These are phyloP conservation scores for Diaporthe sp. DNA, from an alignment of 2,329 filamentous ascomycete genomes.

Conservation along the genomic window DNA sequence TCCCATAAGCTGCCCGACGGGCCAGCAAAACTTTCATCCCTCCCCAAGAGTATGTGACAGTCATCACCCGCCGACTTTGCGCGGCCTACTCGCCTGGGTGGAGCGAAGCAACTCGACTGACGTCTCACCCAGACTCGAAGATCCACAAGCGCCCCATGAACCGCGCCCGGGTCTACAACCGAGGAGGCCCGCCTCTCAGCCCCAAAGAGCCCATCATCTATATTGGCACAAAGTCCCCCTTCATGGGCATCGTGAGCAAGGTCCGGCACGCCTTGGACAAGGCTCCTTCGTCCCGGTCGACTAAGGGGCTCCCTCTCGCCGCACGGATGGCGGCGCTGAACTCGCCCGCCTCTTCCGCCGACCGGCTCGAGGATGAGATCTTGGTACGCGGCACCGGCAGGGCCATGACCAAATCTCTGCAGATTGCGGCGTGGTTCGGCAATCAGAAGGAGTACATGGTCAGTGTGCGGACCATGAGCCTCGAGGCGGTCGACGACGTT, in stretches of 20 bases:
- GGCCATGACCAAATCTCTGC: conserved; percentile 72
- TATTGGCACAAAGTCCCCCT: conserved; percentile 72
- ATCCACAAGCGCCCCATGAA: conserved; percentile 61
- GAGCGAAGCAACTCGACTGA: conserved; percentile 35
- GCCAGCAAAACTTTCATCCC: conserved; percentile 47
- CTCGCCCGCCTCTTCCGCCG: conserved; percentile 40
- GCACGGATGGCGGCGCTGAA: conserved; percentile 57
- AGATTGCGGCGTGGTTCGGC: conserved; percentile 73
- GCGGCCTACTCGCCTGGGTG: too few species aligned
- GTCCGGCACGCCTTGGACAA: conserved; percentile 71
- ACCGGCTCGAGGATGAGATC: conserved; percentile 48
- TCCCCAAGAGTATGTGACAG: conserved; percentile 44
- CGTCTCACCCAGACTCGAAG: conserved; percentile 51
- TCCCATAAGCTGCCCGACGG: conserved; percentile 35
- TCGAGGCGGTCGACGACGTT: conserved; percentile 76
- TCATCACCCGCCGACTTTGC: not conserved
- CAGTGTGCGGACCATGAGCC: conserved; percentile 68
- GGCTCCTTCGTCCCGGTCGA: conserved; percentile 55
- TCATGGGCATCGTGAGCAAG: conserved; percentile 75
- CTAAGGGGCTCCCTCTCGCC: conserved; percentile 56
- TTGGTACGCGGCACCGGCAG: conserved; percentile 72
- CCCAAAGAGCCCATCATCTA: conserved; percentile 62
- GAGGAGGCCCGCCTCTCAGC: conserved; percentile 18
- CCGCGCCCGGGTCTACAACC: conserved; percentile 46
- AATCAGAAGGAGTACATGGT: conserved; percentile 69